Evolutionary conservation across 306 rosid genomes (phyloP).

Genomic region (Pterocarpus macrocarpus): DNA sequence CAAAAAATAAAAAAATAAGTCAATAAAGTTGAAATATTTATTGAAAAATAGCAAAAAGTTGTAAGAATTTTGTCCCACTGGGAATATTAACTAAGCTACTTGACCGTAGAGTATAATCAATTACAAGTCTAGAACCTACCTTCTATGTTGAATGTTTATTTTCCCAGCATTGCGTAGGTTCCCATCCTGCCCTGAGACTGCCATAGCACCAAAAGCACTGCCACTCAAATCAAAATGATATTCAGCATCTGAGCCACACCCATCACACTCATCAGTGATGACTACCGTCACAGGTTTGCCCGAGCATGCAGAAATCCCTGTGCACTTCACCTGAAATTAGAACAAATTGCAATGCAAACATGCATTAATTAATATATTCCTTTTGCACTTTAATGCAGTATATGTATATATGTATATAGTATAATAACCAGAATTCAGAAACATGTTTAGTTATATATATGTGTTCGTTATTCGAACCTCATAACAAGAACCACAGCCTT

Average conservation of each 20-base stretch:
- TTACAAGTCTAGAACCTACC: slow-evolving; percentile 47
- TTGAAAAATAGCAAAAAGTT: not conserved
- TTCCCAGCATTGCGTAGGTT: slow-evolving; percentile 65
- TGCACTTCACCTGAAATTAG: slow-evolving; percentile 71
- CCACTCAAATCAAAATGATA: slow-evolving; percentile 90
- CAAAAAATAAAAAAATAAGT: slow-evolving; percentile 9
- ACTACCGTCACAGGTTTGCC: slow-evolving; percentile 66
- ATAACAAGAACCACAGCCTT: slow-evolving; percentile 89
- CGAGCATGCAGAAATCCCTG: slow-evolving; percentile 62
- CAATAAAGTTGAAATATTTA: slow-evolving; percentile 27
- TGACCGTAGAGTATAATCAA: not conserved
- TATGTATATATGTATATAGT: not conserved
- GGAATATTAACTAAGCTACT: not conserved
- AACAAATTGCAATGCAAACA: not conserved
- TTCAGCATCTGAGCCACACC: slow-evolving; percentile 58
- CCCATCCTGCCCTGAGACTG: slow-evolving; percentile 57
- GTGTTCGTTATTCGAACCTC: slow-evolving; percentile 51
- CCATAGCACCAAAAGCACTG: slow-evolving; percentile 88
- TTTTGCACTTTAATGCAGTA: not conserved
- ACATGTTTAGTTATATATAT: not conserved
- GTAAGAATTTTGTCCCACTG: not conserved
- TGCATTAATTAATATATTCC: not conserved
- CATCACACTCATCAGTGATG: slow-evolving; percentile 79
- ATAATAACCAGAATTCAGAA: not conserved
- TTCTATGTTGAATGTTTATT: slow-evolving; percentile 65